Base-by-base conservation (phyloP, 2,329 filamentous ascomycete genomes). In the Neopestalotiopsis clavispora region DNA sequence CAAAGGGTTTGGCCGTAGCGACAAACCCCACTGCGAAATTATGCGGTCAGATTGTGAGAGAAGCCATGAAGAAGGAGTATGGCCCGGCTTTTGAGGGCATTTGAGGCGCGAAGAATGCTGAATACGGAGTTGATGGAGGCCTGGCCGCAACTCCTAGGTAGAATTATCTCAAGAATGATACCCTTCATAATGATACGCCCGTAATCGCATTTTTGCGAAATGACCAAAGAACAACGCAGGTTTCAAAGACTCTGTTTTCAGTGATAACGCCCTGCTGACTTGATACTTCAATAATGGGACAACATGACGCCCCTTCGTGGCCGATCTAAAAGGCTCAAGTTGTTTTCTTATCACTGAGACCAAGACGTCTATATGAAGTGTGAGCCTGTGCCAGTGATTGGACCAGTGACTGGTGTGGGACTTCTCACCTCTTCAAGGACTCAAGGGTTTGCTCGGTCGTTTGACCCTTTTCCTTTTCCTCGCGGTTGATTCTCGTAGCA, bases 1-100 rank as follows among this genome's bases (percentile, higher is more conserved):
- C 89, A 23, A 90, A 89, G 75, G 86, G 84, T 4, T 79, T 92
- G 71, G 89, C 89, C 5, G 90, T 92, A 65, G 86, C 84, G 76
- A 87, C 87, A 34, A 92, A 92, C 76, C 90, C 90, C 30, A 91
- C 89, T 17, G 90, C 90, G 2, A 92, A 92, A 80, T 80, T 92
- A 58, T 92, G 90, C 75, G 90, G 90, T 1, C 85, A 90, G 74
- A 92, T 92, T 77, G 90, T 92, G 49, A 85, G 87, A 64, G 88
- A 91, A 79, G 90, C 90, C 63, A 90, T 92, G 89, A 90, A 85
- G 81, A 90, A 89, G 78, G 90, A 92, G 77, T 91, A 90, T 73
- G 87, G 87, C 0, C 81, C 84, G n/a, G 82, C 80, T 10, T 85
- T 84, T 75, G 81, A 81, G 38, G 75, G 74, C 67, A 84, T 72